These are phyloP conservation scores for Pleurotus ostreatus DNA, from an alignment of 768 basidiomycete species.

Conservation along the genomic window DNA sequence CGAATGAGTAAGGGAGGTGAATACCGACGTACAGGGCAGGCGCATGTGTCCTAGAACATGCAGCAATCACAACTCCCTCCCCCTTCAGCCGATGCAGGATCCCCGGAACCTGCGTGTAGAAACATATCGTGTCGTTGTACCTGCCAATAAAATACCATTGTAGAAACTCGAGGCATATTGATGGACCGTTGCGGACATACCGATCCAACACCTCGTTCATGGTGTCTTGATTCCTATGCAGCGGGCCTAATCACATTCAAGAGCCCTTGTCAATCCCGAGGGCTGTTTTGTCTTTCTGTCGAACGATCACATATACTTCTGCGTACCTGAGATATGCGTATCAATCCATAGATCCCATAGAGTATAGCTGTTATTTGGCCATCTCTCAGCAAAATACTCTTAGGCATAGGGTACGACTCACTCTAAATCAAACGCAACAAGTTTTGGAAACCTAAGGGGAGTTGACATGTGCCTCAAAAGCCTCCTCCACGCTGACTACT, in stretches of 20 bases:
- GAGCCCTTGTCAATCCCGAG: neutral
- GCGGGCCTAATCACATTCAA: conserved; percentile 35
- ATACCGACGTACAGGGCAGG: conserved; percentile 53
- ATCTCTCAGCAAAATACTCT: neutral
- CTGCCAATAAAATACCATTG: conserved; percentile 23
- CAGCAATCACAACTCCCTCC: conserved; percentile 55
- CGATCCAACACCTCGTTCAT: conserved; percentile 50
- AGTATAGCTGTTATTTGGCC: conserved; percentile 54
- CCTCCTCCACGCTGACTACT: too few species aligned
- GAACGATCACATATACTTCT: neutral
- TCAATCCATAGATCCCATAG: conserved; percentile 90
- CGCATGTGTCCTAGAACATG: conserved; percentile 71
- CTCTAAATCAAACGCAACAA: conserved; percentile 84
- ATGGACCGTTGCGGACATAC: conserved; percentile 19
- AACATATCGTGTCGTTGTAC: conserved; percentile 52
- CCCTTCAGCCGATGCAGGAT: conserved; percentile 54
- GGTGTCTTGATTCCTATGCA: conserved; percentile 41
- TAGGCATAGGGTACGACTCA: conserved; percentile 22
- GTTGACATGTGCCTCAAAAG: neutral
- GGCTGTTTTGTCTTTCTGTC: neutral
- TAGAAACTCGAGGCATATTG: neutral
- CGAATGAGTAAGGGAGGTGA: neutral
- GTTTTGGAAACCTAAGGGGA: conserved; percentile 35
- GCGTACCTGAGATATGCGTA: conserved; percentile 59
- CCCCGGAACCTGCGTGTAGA: conserved; percentile 74